A percentile compares a stretch with the other conserved stretches of the same genome.
Evolutionary conservation across 2,329 filamentous ascomycete genomes (phyloP).

Genomic region (Knoxdaviesia capensis): DNA sequence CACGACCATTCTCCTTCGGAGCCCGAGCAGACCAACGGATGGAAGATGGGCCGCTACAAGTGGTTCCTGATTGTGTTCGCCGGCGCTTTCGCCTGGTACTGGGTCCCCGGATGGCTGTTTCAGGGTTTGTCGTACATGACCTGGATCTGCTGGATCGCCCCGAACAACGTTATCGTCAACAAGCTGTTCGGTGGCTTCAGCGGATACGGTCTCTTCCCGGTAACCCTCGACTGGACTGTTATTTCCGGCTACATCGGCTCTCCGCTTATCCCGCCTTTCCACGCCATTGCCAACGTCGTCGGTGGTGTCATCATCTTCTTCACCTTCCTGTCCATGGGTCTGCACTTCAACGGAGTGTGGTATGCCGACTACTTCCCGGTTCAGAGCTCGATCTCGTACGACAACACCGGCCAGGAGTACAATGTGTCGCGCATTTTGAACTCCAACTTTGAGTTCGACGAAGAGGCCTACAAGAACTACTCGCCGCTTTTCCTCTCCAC

Average conservation of each 20-base stretch:
- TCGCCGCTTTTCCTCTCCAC: conserved; percentile 44
- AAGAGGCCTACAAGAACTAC: conserved; percentile 28
- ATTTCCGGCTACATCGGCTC: conserved; percentile 32
- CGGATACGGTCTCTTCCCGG: conserved; percentile 39
- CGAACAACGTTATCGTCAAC: conserved; percentile 39
- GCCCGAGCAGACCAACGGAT: conserved; percentile 30
- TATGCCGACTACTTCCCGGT: conserved; percentile 34
- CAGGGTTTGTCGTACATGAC: conserved; percentile 41
- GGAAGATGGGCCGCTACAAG: conserved; percentile 35
- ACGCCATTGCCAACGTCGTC: conserved; percentile 38
- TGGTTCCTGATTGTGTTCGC: conserved; percentile 33
- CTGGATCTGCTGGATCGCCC: conserved; percentile 41
- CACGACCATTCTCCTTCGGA: conserved; percentile 37
- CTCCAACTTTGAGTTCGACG: conserved; percentile 24
- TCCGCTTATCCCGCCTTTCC: conserved; percentile 39
- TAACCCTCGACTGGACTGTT: conserved; percentile 48
- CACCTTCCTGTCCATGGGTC: conserved; percentile 22
- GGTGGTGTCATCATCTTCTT: conserved; percentile 31
- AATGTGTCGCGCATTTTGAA: conserved; percentile 30
- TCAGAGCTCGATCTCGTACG: conserved; percentile 30
- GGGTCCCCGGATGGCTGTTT: conserved; percentile 42
- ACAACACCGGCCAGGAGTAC: conserved; percentile 32
- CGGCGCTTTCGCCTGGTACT: conserved; percentile 35
- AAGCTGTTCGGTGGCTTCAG: conserved; percentile 43
- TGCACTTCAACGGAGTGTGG: conserved; percentile 23